Evolutionary conservation across 306 rosid species (phyloP), one percentile per base, ranked within the genome.

Genomic region (Geum urbanum): DNA sequence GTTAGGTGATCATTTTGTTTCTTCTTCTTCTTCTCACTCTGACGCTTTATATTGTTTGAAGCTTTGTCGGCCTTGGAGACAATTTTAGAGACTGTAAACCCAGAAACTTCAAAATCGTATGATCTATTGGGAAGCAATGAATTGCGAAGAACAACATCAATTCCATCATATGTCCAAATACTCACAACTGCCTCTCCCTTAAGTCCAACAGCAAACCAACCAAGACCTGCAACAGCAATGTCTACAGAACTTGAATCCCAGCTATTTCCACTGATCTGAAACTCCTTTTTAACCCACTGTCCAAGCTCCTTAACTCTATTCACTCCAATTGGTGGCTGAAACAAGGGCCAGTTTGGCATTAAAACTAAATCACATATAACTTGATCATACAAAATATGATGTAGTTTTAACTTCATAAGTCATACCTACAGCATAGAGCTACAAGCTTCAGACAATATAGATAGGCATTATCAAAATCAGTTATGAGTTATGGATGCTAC

Each of bases 191-290:
- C 97, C 55, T 94, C 91, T 62, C 98, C 98, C 84, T 85, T 87
- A 65, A 94, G 89, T 62, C 98, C 95, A 84, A 90, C 50, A 68
- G 92, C 91, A 87, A 84, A 90, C 97, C 98, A 94, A 27, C 97
- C 98, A 58, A 94, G 88, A 49, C 97, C 98, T 74, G 95, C 82
- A 48, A 82, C 92, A 46, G 96, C 92, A 74, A 86, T 76, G 73
- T 90, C 98, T 40, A 87, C 84, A n/a, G 89, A 90, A 72, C 92
- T 94, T 50, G 97, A 88, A 72, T 90, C 95, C 98, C 97, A 92
- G 72, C 85, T 86, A 71, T 77, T 85, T 54, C 98, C 97, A 72
- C 76, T 49, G 40, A 90, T 84, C 46, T 54, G 80, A 40, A 84
- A 82, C 77, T 88, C 89, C 75, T 75, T 88, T 80, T 85, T 78